These are phyloP conservation scores for Claviceps spartinae DNA, from an alignment of 2,329 filamentous ascomycete species.

Conservation along the genomic window DNA sequence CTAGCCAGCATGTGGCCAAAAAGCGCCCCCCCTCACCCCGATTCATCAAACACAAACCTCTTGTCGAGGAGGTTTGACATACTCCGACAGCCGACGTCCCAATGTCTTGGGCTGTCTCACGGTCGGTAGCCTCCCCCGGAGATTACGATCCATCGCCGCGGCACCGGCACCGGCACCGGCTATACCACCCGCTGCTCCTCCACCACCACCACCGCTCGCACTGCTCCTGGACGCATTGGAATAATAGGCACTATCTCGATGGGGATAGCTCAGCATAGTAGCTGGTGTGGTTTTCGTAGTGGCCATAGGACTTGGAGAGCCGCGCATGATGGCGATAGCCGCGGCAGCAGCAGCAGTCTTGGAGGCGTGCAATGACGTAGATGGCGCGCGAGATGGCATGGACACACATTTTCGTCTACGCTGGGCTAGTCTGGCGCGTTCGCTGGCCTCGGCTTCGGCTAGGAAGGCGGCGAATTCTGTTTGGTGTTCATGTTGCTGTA, in stretches of 20 bases:
- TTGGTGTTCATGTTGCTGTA: background rate
- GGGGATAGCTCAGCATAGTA: background rate
- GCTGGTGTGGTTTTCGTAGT: background rate
- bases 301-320: background rate
- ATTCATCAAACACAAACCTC: background rate
- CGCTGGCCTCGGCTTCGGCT: slow-evolving; percentile 8
- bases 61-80: slow-evolving; percentile 8
- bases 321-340: background rate
- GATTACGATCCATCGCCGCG: too few relatives aligned
- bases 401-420: background rate
- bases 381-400: background rate
- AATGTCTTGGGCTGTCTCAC: slow-evolving; percentile 5
- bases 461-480: slow-evolving; percentile 14
- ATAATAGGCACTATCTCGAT: slow-evolving; percentile 7
- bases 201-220: background rate
- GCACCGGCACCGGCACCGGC: too few relatives aligned
- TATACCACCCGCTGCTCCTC: too few relatives aligned
- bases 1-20: too few relatives aligned
- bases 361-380: background rate
- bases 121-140: background rate
- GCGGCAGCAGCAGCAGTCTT: background rate
- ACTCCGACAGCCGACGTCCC: slow-evolving; percentile 8
- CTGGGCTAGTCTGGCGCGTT: slow-evolving; percentile 5
- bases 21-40: background rate
- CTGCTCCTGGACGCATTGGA: slow-evolving; percentile 5